Evolutionary conservation across 371 early-diverging fungal genomes (phyloP).

Genomic region (Mortierella sp.): DNA sequence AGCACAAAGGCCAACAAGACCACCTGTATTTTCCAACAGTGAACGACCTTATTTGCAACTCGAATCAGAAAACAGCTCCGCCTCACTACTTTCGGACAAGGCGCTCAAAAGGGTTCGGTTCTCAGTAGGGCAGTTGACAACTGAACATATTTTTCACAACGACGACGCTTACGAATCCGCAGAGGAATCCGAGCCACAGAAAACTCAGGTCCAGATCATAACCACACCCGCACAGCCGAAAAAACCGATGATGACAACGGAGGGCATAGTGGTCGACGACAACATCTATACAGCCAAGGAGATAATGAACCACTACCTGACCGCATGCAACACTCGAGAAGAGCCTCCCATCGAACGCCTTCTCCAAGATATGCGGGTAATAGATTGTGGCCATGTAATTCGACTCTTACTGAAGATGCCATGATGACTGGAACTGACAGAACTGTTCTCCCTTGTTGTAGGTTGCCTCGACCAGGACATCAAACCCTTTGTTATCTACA

Average conservation of each 20-base stretch:
- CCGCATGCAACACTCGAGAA: constrained; percentile 65
- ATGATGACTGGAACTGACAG: not conserved
- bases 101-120: constrained; percentile 65
- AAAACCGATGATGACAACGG: constrained; percentile 30
- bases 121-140: constrained; percentile 63
- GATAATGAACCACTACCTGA: constrained; percentile 53
- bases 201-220: constrained; percentile 3
- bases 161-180: constrained; percentile 55
- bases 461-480: constrained; percentile 28
- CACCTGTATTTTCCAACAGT: constrained; percentile 33
- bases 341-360: constrained; percentile 62
- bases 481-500: constrained; percentile 52
- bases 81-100: constrained; percentile 39
- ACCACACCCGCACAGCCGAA: constrained; percentile 20
- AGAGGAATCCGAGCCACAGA: constrained; percentile 33
- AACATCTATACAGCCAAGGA: constrained; percentile 54
- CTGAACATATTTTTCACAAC: constrained; percentile 59
- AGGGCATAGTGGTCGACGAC: constrained; percentile 50
- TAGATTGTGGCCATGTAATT: not conserved
- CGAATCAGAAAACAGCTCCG: constrained; percentile 19
- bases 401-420: not conserved
- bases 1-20: constrained; percentile 19
- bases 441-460: not conserved
- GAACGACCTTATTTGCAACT: constrained; percentile 20
- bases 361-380: constrained; percentile 59